phyloP scores from a whole-genome alignment of 805 yeast genomes.

The Ogataea trehalophila region DNA sequence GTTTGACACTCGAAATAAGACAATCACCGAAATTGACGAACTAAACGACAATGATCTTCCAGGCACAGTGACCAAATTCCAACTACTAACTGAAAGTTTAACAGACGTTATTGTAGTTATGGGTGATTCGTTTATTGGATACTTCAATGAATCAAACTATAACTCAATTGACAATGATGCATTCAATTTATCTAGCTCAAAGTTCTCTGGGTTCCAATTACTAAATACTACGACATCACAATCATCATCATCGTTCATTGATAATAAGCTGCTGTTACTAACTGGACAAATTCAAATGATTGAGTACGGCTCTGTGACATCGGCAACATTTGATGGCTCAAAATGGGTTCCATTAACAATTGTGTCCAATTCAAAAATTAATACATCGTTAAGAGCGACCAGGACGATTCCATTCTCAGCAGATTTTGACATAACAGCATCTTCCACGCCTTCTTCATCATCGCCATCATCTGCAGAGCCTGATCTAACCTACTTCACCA shows the following conservation, averaged over 20 bases:
- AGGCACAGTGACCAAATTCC: slow-evolving; percentile 28
- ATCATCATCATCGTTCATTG: slow-evolving; percentile 36
- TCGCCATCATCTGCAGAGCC: slow-evolving; percentile 3
- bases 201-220: slow-evolving; percentile 38
- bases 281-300: slow-evolving; percentile 51
- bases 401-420: slow-evolving; percentile 1
- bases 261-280: slow-evolving; percentile 45
- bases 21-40: slow-evolving; percentile 16
- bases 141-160: slow-evolving; percentile 48
- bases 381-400: not conserved
- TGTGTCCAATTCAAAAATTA: slow-evolving; percentile 4
- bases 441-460: slow-evolving; percentile 2
- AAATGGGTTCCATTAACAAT: slow-evolving; percentile 63
- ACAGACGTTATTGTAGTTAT: slow-evolving; percentile 38
- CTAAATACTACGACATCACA: slow-evolving; percentile 16
- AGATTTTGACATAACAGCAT: slow-evolving; percentile 5
- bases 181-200: slow-evolving; percentile 25
- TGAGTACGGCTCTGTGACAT: slow-evolving; percentile 50
- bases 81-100: slow-evolving; percentile 20
- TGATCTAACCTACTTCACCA: slow-evolving; percentile 27
- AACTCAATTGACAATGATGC: slow-evolving; percentile 32
- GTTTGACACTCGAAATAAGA: slow-evolving; percentile 45
- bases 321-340: slow-evolving; percentile 62
- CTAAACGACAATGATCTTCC: slow-evolving; percentile 25
- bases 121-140: slow-evolving; percentile 36